Conservation (phyloP, 2,329 filamentous ascomycete species). For the Fusarium nygamai region DNA sequence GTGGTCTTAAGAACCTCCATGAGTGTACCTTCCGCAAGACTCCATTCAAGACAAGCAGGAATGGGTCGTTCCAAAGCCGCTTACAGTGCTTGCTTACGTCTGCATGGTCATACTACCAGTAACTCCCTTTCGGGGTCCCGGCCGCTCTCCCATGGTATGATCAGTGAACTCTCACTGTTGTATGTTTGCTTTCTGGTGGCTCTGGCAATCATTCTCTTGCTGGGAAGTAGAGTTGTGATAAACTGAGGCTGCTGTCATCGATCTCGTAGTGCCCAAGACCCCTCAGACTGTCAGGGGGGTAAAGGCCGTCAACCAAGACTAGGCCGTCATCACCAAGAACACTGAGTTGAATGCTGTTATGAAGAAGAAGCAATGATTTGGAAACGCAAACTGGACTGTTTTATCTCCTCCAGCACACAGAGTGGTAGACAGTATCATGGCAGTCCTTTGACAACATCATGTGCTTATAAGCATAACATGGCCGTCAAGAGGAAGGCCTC, state of each 20-base stretch:
- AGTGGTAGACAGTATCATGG: not conserved
- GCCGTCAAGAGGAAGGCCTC: not conserved
- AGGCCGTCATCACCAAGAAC: not conserved
- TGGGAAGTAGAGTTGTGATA: not conserved
- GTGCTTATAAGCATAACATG: accelerated
- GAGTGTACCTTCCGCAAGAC: accelerated
- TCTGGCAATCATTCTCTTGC: not conserved
- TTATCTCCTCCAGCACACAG: not conserved
- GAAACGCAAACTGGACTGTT: not conserved
- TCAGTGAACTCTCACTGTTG: accelerated
- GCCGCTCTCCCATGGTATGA: not conserved
- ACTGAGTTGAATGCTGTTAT: accelerated
- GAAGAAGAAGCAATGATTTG: not conserved
- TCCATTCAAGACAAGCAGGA: accelerated
- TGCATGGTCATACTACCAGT: not conserved
- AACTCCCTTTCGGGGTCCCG: accelerated
- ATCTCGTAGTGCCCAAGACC: not conserved
- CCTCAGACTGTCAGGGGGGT: not conserved
- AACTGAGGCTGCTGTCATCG: not conserved
- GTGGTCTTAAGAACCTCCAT: not conserved
- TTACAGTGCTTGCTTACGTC: not conserved
- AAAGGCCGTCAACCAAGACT: not conserved
- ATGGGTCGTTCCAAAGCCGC: not conserved
- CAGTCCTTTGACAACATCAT: not conserved
- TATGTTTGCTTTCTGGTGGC: accelerated